Conservation (phyloP, 176 grass and related monocot genomes). For the Chloris gayana region DNA sequence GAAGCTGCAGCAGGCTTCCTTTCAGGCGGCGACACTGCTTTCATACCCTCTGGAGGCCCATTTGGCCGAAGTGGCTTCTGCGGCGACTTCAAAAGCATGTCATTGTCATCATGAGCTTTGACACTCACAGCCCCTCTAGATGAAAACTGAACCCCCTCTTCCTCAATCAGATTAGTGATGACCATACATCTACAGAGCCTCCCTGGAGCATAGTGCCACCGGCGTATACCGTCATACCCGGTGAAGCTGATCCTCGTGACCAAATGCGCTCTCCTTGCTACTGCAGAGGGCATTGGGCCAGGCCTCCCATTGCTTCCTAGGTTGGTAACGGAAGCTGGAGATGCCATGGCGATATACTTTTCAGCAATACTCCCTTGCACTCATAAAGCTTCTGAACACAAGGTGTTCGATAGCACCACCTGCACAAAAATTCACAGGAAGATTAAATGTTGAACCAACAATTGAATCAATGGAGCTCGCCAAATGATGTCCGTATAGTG, state of each 20-base stretch:
- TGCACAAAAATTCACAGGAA: not conserved
- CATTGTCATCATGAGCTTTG: constrained; percentile 51
- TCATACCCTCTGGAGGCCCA: constrained; percentile 48
- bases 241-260: constrained; percentile 67
- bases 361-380: constrained; percentile 32
- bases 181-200: constrained; percentile 85
- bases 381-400: constrained; percentile 48
- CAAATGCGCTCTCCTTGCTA: constrained; percentile 50
- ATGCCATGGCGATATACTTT: constrained; percentile 65
- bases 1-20: constrained; percentile 32
- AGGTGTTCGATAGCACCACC: constrained; percentile 19
- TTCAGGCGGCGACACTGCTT: constrained; percentile 41
- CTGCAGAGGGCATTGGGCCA: constrained; percentile 25
- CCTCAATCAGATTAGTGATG: constrained; percentile 79
- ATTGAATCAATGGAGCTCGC: not conserved
- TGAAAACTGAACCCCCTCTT: constrained; percentile 65
- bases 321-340: constrained; percentile 74
- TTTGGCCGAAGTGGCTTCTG: constrained; percentile 59
- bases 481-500: too few relatives aligned
- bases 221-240: constrained; percentile 33
- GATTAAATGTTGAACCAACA: not conserved
- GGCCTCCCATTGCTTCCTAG: constrained; percentile 75
- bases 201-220: constrained; percentile 51
- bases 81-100: constrained; percentile 74
- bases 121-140: constrained; percentile 60